Evolutionary conservation across 2,329 filamentous ascomycete genomes (phyloP), one percentile per base, ranked within the genome.

Genomic region (Alternaria consortialis): DNA sequence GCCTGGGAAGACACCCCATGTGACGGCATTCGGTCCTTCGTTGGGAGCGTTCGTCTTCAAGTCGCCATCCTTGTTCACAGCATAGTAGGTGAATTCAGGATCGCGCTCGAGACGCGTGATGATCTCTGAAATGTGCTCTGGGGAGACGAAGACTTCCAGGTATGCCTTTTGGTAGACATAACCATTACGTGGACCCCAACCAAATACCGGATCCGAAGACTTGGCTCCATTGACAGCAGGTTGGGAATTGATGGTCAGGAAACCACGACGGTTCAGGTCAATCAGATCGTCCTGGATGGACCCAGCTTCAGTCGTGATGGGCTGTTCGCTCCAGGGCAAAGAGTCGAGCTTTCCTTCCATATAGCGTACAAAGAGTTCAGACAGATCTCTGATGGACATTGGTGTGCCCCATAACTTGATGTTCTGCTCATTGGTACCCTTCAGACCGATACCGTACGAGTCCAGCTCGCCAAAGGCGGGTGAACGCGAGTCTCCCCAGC

Each of bases 101-200:
- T 95, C 87, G 48, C 86, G 83, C 68, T 94, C 88, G 65, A 98
- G 91, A 51, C 94, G 90, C 15, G 85, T 83, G 66, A 96, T 87
- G 63, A 99, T 84, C 74, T 94, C 90, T 15, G 87, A 82, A 67
- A 96, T 91, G 62, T 97, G 79, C 54, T 91, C 87, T 1, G 94
- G 92, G 13, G 93, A 89, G 25, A 98, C 88, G 3, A 99, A 84
- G 29, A 99, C 86, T 80, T 99, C 95, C 3, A 99, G 86, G 77
- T 99, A 99, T 5, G 94, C 92, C 83, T 99, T 99, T 78, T 99
- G 95, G 80, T 98, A 99, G 56, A 98, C 95, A 75, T 97, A 99
- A 60, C 95, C 95, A 71, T 97, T 97, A 63, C 88, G 86, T 4
- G 95, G 95, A 12, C 95, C 95, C 95, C 95, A 99, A 58, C 95